Percentiles rank a stretch among this genome's conserved stretches.
These are phyloP conservation scores for Asclepias syriaca DNA, from an alignment of 257 asterid genomes.

Conservation along the genomic window DNA sequence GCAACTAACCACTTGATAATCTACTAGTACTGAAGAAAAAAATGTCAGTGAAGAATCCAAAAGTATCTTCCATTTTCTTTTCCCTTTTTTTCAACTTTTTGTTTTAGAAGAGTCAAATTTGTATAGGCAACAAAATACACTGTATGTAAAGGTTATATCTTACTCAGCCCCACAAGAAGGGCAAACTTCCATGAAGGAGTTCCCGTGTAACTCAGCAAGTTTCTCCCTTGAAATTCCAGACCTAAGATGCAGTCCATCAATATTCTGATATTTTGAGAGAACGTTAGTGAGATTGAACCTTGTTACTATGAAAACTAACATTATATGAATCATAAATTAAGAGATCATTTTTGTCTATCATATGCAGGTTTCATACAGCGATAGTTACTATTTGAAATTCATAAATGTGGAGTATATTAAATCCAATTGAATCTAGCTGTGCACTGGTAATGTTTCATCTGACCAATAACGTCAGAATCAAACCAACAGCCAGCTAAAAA, in stretches of 20 bases:
- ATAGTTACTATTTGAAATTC: not conserved
- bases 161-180: constrained; percentile 85
- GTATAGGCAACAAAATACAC: not conserved
- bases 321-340: not conserved
- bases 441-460: not conserved
- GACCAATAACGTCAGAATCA: not conserved
- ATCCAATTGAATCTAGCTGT: not conserved
- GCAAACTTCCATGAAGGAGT: constrained; percentile 87
- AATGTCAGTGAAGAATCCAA: constrained; percentile 3
- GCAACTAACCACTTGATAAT: not conserved
- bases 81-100: too few species aligned
- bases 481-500: not conserved
- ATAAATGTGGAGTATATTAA: not conserved
- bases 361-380: not conserved
- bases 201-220: constrained; percentile 86
- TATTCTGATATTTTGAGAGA: constrained; percentile 52
- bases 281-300: not conserved
- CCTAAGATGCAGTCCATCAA: constrained; percentile 93
- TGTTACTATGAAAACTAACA: not conserved
- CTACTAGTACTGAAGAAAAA: not conserved
- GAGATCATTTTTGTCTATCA: not conserved
- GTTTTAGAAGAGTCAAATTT: not conserved
- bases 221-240: constrained; percentile 90
- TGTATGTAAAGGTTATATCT: constrained; percentile 22
- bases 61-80: too few species aligned